Evolutionary conservation across 202 grass and related monocot species (phyloP), one percentile per base, ranked within the genome.

Genomic region (Eragrostis tef): DNA sequence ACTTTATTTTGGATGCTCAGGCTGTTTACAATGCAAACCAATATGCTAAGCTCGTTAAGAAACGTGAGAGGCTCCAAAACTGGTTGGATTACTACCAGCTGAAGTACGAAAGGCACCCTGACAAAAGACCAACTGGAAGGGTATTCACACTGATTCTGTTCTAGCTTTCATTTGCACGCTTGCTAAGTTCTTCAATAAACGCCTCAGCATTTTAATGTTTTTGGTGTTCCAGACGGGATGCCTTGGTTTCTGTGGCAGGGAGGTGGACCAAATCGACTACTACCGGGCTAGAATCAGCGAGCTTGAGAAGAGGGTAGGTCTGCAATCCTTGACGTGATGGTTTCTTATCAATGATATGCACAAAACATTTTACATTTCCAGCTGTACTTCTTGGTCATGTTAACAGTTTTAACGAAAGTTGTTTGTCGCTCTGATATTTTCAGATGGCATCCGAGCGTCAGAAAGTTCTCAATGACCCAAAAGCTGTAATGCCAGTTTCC

Each of bases 1-100:
- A 78, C 12, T 25, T 83, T 87, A 25, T 83, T 74, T 78, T 81
- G 24, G 11, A 44, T 48, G 6, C 16, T 82, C 88, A 95, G 95
- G 77, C 95, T 90, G 92, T 98, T 64, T 98, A 94, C 86, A 98
- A 98, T 78, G 95, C 95, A 83, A 98, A 98, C 71, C 86, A 77
- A 71, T 98, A 89, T 49, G 90, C 89, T 76, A 95, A 87, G 78
- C 95, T 98, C 5, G 81, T 98, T 69, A 94, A 86, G 58, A 31
- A 81, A 82, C 94, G 71, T 43, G 92, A 93, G 58, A 86, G 92
- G 31, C 90, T 98, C 22, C 95, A 95, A 79, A 98, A 98, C 39
- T 95, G 92, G 95, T 71, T 98, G 61, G 95, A 98, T 71, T 98
- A 95, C 81, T 89, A 98, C 62, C 88, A 91, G 49, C 92, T 88